Evolutionary conservation across 225 moss, liverwort and hornwort genomes (phyloP).

Genomic region (Physcomitrellopsis africana): DNA sequence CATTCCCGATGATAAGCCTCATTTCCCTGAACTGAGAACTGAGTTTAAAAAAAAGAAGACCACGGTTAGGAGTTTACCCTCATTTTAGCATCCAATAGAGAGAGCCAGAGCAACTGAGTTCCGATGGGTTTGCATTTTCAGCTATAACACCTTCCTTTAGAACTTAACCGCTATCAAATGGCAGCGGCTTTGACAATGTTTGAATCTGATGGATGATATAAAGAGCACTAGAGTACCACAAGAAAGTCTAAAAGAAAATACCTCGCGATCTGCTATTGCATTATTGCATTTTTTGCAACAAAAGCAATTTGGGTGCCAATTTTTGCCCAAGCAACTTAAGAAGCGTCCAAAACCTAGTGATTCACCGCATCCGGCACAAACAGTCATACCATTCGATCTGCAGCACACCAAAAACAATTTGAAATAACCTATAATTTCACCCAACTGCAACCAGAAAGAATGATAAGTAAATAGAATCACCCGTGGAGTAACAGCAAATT

Average conservation of each 20-base stretch:
- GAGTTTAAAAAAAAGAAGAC: not conserved
- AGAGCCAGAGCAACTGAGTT: too few species aligned
- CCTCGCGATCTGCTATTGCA: conserved; percentile 90
- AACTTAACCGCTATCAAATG: not conserved
- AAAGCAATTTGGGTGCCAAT: conserved; percentile 94
- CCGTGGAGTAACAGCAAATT: not conserved
- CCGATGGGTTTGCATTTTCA: too few species aligned
- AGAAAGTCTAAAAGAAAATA: conserved; percentile 26
- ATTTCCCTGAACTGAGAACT: conserved; percentile 82
- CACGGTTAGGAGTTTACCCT: not conserved
- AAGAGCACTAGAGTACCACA: not conserved
- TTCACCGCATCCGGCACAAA: conserved; percentile 76
- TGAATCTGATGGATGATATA: not conserved
- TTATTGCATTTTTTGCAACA: conserved; percentile 77
- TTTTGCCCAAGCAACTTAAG: conserved; percentile 86
- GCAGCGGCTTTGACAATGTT: conserved; percentile 7
- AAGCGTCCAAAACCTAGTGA: conserved; percentile 83
- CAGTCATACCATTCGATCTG: conserved; percentile 38
- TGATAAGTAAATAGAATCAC: not conserved
- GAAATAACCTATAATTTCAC: not conserved
- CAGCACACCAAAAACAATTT: conserved; percentile 18
- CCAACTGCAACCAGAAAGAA: not conserved
- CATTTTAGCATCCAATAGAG: not conserved
- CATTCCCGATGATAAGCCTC: conserved; percentile 80
- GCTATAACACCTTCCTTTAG: not conserved